Base-by-base conservation (phyloP, 2,329 filamentous ascomycete genomes). In the Aplosporella prunicola region DNA sequence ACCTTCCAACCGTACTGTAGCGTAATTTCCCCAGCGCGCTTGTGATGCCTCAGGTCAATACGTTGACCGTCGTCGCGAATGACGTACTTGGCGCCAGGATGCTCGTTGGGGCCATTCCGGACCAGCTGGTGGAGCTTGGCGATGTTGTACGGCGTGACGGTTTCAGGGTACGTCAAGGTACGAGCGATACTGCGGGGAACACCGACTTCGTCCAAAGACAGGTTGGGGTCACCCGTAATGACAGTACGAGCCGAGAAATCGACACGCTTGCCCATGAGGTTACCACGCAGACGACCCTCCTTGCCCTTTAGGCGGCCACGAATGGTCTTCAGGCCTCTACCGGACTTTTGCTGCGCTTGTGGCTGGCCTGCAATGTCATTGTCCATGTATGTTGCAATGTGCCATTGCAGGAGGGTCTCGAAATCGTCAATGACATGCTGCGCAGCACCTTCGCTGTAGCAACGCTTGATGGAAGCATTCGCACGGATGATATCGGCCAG, bases 201-300 rank as follows among this genome's bases (percentile, higher is more conserved):
- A 63, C 93, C 91, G 44, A 99, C 93, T 67, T 99, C 87, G 54
- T 98, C 89, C 18, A 98, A 72, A 18, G 87, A 94, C 48, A 98
- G 67, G 57, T 96, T 98, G 42, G 91, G 91, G 57, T 98, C 91
- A 67, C 91, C 91, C 35, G 93, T 98, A 60, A 99, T 98, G 67
- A 99, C 91, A 20, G 93, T 99, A 80, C 91, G 91, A 24, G 93
- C 93, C 1, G 93, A 98, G 56, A 98, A 98, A 59, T 99, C 91
- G 43, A 98, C 91, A 77, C 88, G 87, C 67, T 98, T 99, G 46
- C 91, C 91, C 93, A 98, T 98, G 71, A 98, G 70, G 63, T 98
- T 99, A 57, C 93, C 91, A 67, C 91, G 82, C 16, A 99, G 77
- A 71, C 91, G 87, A 50, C 91, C 91, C 58, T 99, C 91, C 66